A percentile compares a stretch with the other conserved stretches of the same genome.
These are phyloP conservation scores for Colletotrichum echinochloae DNA, from an alignment of 2,329 filamentous ascomycete genomes.

Conservation along the genomic window DNA sequence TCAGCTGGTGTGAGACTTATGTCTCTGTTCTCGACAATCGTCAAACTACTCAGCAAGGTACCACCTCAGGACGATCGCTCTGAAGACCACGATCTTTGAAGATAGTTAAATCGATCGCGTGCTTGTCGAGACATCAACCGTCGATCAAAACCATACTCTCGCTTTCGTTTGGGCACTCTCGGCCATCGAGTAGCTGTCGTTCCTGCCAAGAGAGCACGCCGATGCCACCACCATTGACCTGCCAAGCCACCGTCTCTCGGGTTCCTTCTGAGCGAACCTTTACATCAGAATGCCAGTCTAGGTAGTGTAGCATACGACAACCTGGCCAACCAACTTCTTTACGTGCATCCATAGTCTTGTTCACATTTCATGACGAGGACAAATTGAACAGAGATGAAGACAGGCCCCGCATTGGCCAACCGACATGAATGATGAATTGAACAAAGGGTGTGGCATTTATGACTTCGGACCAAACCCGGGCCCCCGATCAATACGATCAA, in stretches of 20 bases:
- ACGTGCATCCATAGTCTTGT: too few species aligned
- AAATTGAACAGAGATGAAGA: constrained; percentile 20
- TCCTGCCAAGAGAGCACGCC: background rate
- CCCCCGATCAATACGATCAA: background rate
- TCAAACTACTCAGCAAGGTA: constrained; percentile 9
- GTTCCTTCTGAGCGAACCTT: background rate
- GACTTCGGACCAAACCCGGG: constrained; percentile 29
- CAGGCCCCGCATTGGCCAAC: constrained; percentile 17
- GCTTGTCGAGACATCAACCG: background rate
- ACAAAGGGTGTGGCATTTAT: constrained; percentile 8
- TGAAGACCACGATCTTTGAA: background rate
- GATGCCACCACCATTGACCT: background rate
- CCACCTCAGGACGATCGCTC: background rate
- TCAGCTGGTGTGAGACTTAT: constrained; percentile 14
- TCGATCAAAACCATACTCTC: background rate
- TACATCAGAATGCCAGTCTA: background rate
- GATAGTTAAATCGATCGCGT: background rate
- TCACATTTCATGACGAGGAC: background rate
- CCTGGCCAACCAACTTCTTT: constrained; percentile 1
- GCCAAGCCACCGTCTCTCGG: background rate
- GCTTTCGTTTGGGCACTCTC: background rate
- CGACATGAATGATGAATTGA: constrained; percentile 1
- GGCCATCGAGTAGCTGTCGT: background rate
- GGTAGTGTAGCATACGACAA: background rate
- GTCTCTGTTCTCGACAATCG: constrained; percentile 16